Evolutionary conservation across 768 basidiomycete genomes (phyloP), one percentile per base, ranked within the genome.

Genomic region (Pulveroboletus sp.): DNA sequence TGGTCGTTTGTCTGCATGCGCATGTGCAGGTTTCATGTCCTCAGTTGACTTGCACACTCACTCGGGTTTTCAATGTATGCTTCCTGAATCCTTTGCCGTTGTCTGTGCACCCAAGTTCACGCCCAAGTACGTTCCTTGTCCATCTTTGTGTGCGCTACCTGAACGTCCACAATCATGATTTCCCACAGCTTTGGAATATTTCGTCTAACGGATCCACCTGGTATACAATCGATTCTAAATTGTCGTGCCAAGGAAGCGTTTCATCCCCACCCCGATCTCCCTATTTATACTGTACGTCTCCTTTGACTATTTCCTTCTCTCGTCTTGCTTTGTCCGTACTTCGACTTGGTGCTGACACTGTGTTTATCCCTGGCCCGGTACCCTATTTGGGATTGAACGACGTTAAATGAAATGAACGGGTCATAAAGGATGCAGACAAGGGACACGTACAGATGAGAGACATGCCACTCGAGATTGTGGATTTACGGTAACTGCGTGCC

Each of bases 41-140:
- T 94, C 92, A 8, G 85, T 94, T 15, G 93, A 95, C 65, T 68
- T 96, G 18, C 93, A 96, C 59, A 94, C 92, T 3, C 93, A 94
- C 66, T 83, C 88, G 1, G 85, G 80, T 8, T 96, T 93, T 70
- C 93, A 95, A 59, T 68, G 80, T 32, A 93, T 92, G 85, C 77
- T 96, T 4, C 88, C 87, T 0, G 93, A 96, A 63, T 92, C 89
- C 0, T 89, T 95, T 63, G 93, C 93, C 0, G 88, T 95, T 35
- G 93, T 96, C 14, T 93, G 90, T 60, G 89, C 92, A 4, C 93
- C 93, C 0, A 80, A 78, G 41, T 84, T 81, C 1, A 81, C 75
- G 17, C 92, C 91, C 0, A 83, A 79, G 86, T 89, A 68, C 26
- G 83, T 62, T 35, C 30, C 35, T 7, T 42, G 52, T 37, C 40